Evolutionary conservation across 768 basidiomycete species (phyloP).

Genomic region (Holtermannia corniformis): DNA sequence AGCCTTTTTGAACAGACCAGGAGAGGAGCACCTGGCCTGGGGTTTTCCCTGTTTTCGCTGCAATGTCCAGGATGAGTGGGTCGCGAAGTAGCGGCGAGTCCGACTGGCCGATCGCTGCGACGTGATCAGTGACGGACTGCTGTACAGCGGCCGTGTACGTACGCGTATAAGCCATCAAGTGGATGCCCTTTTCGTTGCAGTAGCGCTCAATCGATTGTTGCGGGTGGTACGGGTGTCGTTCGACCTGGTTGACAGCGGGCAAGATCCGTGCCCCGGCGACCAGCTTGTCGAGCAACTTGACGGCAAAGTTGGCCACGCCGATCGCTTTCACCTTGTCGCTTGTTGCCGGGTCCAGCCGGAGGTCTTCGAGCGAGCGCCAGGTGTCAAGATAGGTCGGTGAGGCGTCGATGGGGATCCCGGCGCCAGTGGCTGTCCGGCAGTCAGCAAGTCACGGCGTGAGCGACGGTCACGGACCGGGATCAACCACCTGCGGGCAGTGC

Average conservation of each 20-base stretch:
- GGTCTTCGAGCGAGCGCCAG: conserved; percentile 41
- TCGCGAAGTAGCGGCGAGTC: conserved; percentile 47
- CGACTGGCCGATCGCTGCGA: conserved; percentile 33
- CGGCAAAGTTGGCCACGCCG: conserved; percentile 55
- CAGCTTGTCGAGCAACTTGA: conserved; percentile 44
- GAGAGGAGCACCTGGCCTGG: conserved; percentile 49
- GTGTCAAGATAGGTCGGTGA: conserved; percentile 42
- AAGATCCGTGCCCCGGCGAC: conserved; percentile 45
- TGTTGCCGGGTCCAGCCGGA: neutral
- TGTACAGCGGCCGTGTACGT: conserved; percentile 39
- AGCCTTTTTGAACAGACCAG: conserved; percentile 49
- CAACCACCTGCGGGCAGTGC: conserved; percentile 42
- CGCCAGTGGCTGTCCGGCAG: too few relatives aligned
- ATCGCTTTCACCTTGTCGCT: neutral
- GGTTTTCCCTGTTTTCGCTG: conserved; percentile 48
- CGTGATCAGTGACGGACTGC: conserved; percentile 18
- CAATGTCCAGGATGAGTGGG: conserved; percentile 46
- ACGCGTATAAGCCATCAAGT: conserved; percentile 49
- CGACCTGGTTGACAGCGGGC: conserved; percentile 47
- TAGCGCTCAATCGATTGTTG: conserved; percentile 48
- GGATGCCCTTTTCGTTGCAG: conserved; percentile 49
- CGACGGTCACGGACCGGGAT: too few relatives aligned
- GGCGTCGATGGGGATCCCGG: conserved; percentile 20
- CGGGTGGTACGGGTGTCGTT: conserved; percentile 49
- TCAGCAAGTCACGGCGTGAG: too few relatives aligned